A percentile compares a stretch with the other conserved stretches of the same genome.
phyloP scores from a whole-genome alignment of 441 rosid species.

The Populus hybrid region DNA sequence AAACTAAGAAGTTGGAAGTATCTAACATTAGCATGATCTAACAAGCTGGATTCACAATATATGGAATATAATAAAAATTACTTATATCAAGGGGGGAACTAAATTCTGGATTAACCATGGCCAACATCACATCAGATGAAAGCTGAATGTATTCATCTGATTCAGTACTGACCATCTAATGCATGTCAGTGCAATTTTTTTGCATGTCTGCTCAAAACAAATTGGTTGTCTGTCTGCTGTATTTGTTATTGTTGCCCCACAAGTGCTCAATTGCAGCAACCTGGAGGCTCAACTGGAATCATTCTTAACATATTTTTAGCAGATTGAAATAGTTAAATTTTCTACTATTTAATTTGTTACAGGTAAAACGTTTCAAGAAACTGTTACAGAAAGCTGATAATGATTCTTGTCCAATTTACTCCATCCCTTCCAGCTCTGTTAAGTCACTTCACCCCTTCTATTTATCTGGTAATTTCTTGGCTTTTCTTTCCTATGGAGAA shows the following conservation, averaged over 20 bases:
- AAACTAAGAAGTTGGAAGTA: background rate
- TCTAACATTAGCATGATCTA: background rate
- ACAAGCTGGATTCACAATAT: background rate
- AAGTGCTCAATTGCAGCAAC: background rate
- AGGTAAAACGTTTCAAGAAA: constrained; percentile 75
- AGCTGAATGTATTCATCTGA: background rate
- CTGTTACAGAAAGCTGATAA: constrained; percentile 66
- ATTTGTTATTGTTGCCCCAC: background rate
- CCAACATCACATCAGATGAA: background rate
- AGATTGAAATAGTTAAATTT: background rate
- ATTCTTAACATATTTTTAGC: background rate
- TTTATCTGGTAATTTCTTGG: constrained; percentile 53
- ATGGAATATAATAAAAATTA: background rate
- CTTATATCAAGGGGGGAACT: background rate
- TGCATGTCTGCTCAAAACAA: background rate
- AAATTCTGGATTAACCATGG: background rate
- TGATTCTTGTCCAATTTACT: constrained; percentile 52
- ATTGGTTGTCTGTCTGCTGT: background rate
- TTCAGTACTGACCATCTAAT: background rate
- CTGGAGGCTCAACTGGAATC: background rate
- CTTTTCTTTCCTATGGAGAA: constrained; percentile 8
- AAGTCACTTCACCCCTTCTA: constrained; percentile 49
- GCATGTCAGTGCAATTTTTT: background rate
- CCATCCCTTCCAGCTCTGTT: constrained; percentile 45
- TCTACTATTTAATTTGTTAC: constrained; percentile 29